phyloP scores from a whole-genome alignment of 2,329 filamentous ascomycete genomes.

The Colletotrichum zoysiae region DNA sequence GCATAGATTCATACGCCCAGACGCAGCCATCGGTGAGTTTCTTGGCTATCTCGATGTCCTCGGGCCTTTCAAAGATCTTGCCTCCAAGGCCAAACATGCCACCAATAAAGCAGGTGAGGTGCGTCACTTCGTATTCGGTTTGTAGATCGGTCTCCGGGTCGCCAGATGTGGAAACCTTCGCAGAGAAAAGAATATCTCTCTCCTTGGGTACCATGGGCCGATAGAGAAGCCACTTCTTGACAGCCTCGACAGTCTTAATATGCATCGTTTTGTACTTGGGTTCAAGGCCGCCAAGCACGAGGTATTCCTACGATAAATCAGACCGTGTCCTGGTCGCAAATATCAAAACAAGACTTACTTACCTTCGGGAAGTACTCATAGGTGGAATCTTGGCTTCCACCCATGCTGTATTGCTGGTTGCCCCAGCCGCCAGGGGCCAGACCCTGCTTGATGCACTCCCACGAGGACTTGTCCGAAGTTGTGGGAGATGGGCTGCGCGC shows the following conservation, averaged over 20 bases:
- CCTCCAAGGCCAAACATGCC: conserved; percentile 77
- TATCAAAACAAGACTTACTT: not conserved
- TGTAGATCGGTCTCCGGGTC: conserved; percentile 54
- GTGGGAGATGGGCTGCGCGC: conserved; percentile 30
- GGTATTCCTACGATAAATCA: conserved; percentile 66
- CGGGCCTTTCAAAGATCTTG: conserved; percentile 69
- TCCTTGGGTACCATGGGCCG: conserved; percentile 78
- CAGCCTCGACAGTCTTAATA: conserved; percentile 73
- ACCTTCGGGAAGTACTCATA: conserved; percentile 77
- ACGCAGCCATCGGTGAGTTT: conserved; percentile 77
- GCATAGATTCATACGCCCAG: conserved; percentile 74
- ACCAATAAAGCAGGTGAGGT: conserved; percentile 77
- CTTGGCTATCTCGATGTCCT: conserved; percentile 73
- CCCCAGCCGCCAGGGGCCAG: conserved; percentile 63
- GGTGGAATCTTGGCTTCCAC: conserved; percentile 76
- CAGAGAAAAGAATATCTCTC: conserved; percentile 80
- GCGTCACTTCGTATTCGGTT: conserved; percentile 71
- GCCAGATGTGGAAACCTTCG: conserved; percentile 66
- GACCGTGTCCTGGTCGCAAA: not conserved
- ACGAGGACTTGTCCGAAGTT: conserved; percentile 30
- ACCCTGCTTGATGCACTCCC: conserved; percentile 68
- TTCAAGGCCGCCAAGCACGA: conserved; percentile 81
- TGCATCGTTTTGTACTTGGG: conserved; percentile 81
- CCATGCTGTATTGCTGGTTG: conserved; percentile 68
- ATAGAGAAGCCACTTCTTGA: conserved; percentile 81